These are phyloP conservation scores for Aspergillus aculeatus DNA, from an alignment of 2,329 filamentous ascomycete genomes.

Conservation along the genomic window DNA sequence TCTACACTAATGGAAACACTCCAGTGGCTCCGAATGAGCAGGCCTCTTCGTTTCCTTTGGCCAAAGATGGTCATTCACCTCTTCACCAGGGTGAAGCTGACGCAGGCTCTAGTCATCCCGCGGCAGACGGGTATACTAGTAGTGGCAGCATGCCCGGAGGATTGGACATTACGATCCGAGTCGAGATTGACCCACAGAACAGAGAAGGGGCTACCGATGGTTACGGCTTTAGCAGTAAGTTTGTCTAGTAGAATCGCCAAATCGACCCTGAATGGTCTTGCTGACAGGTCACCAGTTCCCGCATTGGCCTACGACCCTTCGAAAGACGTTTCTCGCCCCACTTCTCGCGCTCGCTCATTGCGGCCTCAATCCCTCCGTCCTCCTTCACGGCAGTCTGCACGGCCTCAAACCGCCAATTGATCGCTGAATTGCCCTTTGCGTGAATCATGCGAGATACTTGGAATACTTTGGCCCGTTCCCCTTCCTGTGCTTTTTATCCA, in stretches of 20 bases:
- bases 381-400: slow-evolving; percentile 13
- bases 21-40: slow-evolving; percentile 18
- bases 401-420: slow-evolving; percentile 15
- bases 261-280: background rate
- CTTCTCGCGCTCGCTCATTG: slow-evolving; percentile 17
- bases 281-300: slow-evolving; percentile 20
- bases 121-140: slow-evolving; percentile 54
- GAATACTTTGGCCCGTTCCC: too few relatives aligned
- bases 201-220: slow-evolving; percentile 44
- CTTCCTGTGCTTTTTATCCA: too few relatives aligned
- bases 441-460: background rate
- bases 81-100: slow-evolving; percentile 74
- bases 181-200: slow-evolving; percentile 49
- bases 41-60: slow-evolving; percentile 30
- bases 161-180: slow-evolving; percentile 46
- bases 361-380: slow-evolving; percentile 14
- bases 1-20: slow-evolving; percentile 24
- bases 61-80: slow-evolving; percentile 66
- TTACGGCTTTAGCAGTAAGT: slow-evolving; percentile 51
- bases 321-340: slow-evolving; percentile 12
- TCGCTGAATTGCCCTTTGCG: background rate
- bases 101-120: slow-evolving; percentile 75
- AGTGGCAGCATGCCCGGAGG: slow-evolving; percentile 41
- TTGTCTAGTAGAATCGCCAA: background rate
- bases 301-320: slow-evolving; percentile 15